Percentiles rank a stretch among this genome's conserved stretches.
phyloP scores from a whole-genome alignment of 345 rosid species.

The Eucalyptus decipiens region DNA sequence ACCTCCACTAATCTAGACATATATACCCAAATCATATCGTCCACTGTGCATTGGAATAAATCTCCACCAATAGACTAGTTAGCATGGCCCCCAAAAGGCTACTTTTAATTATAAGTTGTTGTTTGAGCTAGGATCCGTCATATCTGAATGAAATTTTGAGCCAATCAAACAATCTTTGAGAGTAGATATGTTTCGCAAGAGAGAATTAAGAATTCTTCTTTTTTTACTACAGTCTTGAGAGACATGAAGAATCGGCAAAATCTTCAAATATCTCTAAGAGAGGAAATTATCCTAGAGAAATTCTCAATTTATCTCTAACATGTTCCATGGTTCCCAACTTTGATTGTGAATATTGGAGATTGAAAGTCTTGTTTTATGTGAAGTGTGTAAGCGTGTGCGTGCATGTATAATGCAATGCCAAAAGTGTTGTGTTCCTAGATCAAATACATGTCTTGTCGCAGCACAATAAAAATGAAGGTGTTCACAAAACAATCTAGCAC shows the following conservation, averaged over 20 bases:
- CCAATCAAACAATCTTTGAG: background rate
- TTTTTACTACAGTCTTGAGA: too few species aligned
- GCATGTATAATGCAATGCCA: background rate
- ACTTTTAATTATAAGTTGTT: background rate
- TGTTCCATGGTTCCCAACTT: background rate
- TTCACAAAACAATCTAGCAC: background rate
- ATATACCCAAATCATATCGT: background rate
- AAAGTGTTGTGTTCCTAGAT: background rate
- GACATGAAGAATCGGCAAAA: too few species aligned
- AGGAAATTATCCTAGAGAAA: too few species aligned
- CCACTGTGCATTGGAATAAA: background rate
- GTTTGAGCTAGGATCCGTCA: background rate
- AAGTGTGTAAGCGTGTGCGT: background rate
- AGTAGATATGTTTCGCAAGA: too few species aligned
- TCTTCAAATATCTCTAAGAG: too few species aligned
- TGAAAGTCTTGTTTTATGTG: background rate
- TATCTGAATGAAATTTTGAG: background rate
- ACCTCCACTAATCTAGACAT: background rate
- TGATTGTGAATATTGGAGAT: background rate
- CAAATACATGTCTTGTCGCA: background rate
- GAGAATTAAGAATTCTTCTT: too few species aligned
- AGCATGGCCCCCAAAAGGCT: background rate
- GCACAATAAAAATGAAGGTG: background rate
- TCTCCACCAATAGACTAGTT: background rate
- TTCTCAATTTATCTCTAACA: too few species aligned